Base-by-base conservation (phyloP, 352 stramenopile species). In the Globisporangium irregulare region DNA sequence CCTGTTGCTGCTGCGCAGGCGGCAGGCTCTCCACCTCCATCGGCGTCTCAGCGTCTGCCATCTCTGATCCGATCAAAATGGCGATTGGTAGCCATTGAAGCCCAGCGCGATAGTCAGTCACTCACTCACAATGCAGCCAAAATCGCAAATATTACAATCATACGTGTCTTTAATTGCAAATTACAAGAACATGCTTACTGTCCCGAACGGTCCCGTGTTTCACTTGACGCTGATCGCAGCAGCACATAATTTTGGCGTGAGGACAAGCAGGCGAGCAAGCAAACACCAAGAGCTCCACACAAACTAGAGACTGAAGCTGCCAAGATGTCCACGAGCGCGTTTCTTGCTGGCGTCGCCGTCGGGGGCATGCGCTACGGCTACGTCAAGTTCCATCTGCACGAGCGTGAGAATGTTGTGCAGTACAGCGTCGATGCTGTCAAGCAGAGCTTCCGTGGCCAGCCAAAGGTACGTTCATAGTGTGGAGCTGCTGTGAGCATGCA, bases 361-460 rank as follows among this genome's bases (percentile, higher is more conserved):
- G 83, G 82, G 57, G 84, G 86, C 38, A 67, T 87, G 73, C 82
- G 73, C 55, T 93, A 93, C 72, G 83, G 82, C 46, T 70, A 79
- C 50, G 73, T 84, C 68, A 91, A 89, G 74, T 87, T 87, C 73
- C 75, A 90, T 72, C 73, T 93, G 32, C 64, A 86, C 43, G 80
- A 92, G 69, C 84, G 84, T 46, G 83, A 91, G 67, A 84, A 80
- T 62, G 73, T 92, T 41, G 82, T 93, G 62, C 68, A 83, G 65
- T 92, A 90, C 78, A 87, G 80, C 64, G 68, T 83, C 27, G 79
- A 78, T 18, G 78, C 89, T 43, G 70, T 90, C 59, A 89, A 86
- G 66, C 80, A 90, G 65, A 75, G 66, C 70, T 91, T 92, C 73
- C 72, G 77, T 54, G 78, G 71, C 29, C 27, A 72, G 38, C 22